Conservation (phyloP, 306 rosid genomes). For the Citrullus colocynthis region DNA sequence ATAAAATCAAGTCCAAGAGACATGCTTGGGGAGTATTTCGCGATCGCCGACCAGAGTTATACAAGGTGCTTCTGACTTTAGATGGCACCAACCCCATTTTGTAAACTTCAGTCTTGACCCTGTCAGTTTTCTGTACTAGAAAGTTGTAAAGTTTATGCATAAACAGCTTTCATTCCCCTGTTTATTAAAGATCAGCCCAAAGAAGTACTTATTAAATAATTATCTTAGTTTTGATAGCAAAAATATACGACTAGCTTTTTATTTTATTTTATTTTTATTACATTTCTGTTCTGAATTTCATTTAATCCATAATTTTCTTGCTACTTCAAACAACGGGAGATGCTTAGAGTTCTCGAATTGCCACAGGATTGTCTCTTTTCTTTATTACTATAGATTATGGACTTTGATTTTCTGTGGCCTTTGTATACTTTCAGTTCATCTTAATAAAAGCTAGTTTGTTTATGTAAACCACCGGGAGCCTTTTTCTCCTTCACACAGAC, state of each 20-base stretch:
- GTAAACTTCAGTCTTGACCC: conserved; percentile 3
- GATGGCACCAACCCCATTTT: conserved; percentile 25
- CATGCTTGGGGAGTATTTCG: conserved; percentile 85
- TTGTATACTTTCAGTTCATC: not conserved
- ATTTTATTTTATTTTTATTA: too few species aligned
- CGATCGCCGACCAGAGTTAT: conserved; percentile 83
- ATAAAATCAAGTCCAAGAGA: conserved; percentile 60
- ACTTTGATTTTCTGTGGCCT: not conserved
- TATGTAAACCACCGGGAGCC: not conserved
- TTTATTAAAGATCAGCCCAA: not conserved
- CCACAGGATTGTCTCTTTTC: not conserved
- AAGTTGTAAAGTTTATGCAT: not conserved
- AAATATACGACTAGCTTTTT: not conserved
- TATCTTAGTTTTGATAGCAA: not conserved
- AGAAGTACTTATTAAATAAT: not conserved
- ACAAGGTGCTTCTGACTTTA: conserved; percentile 73
- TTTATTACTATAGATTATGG: not conserved
- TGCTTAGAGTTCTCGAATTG: not conserved
- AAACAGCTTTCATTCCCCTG: not conserved
- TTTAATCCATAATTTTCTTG: not conserved
- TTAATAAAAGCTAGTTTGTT: not conserved
- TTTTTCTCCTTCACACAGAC: not conserved
- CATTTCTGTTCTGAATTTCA: not conserved
- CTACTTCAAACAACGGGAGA: not conserved
- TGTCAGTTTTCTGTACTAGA: not conserved